Percentiles rank a stretch among this genome's conserved stretches.
These are phyloP conservation scores for Kodamaea hsintzibuensis DNA, from an alignment of 805 yeast genomes.

Conservation along the genomic window DNA sequence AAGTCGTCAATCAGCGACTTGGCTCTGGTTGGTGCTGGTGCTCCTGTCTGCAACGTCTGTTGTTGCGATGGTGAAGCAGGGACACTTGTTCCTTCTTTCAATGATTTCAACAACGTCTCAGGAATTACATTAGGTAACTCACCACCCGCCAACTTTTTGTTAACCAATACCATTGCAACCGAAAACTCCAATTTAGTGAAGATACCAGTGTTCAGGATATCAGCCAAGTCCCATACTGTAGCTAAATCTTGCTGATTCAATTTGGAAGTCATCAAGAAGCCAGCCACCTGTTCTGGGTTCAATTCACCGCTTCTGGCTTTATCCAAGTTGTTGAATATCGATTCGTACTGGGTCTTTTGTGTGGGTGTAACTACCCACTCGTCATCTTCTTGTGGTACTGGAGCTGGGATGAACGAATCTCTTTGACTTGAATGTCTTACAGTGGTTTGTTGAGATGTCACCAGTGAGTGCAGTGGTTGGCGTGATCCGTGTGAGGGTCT, in stretches of 20 bases:
- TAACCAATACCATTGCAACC: constrained; percentile 90
- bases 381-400: constrained; percentile 15
- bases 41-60: neutral
- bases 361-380: constrained; percentile 72
- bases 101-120: constrained; percentile 48
- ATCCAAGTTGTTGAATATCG: constrained; percentile 78
- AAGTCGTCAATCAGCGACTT: constrained; percentile 66
- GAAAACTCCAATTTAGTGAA: constrained; percentile 84
- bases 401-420: constrained; percentile 15
- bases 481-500: constrained; percentile 25
- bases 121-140: constrained; percentile 81
- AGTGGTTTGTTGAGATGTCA: constrained; percentile 37
- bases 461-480: constrained; percentile 32
- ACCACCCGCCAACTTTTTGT: constrained; percentile 75
- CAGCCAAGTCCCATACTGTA: constrained; percentile 91
- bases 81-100: constrained; percentile 18
- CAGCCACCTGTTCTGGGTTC: constrained; percentile 80
- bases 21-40: constrained; percentile 26
- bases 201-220: constrained; percentile 79
- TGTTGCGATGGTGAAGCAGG: constrained; percentile 14
- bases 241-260: constrained; percentile 85
- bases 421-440: constrained; percentile 28
- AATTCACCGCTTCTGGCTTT: constrained; percentile 60
- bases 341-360: constrained; percentile 75
- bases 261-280: constrained; percentile 84